A percentile compares a stretch with the other conserved stretches of the same genome.
These are phyloP conservation scores for Miscanthus sacchariflorus DNA, from an alignment of 202 grass and related monocot species.

Conservation along the genomic window DNA sequence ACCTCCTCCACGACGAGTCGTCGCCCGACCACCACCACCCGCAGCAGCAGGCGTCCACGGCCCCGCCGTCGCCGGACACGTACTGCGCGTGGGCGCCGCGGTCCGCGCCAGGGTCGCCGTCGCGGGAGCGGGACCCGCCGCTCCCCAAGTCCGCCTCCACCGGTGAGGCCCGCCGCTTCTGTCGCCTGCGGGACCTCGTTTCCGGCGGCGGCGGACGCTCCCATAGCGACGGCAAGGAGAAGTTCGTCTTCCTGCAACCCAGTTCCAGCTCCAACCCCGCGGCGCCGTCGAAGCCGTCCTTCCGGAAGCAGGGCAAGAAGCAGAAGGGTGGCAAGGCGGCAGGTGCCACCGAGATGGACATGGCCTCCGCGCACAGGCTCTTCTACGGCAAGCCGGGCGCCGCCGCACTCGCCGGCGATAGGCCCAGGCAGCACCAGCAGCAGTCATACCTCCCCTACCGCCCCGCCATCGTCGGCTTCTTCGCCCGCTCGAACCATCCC, in stretches of 20 bases:
- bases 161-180: slow-evolving; percentile 42
- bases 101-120: slow-evolving; percentile 49
- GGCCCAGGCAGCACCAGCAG: slow-evolving; percentile 36
- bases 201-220: slow-evolving; percentile 40
- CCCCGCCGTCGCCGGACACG: slow-evolving; percentile 37
- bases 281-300: too few relatives aligned
- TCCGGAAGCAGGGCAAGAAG: slow-evolving; percentile 9
- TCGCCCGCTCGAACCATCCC: slow-evolving; percentile 60
- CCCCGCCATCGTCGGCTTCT: slow-evolving; percentile 54
- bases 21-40: too few relatives aligned
- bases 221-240: slow-evolving; percentile 83
- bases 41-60: slow-evolving; percentile 2
- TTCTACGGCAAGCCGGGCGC: slow-evolving; percentile 58
- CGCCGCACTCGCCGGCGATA: background rate
- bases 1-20: background rate
- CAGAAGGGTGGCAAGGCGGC: background rate
- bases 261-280: too few relatives aligned
- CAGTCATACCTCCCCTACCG: slow-evolving; percentile 73
- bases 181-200: slow-evolving; percentile 62
- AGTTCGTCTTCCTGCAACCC: slow-evolving; percentile 70
- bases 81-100: slow-evolving; percentile 67
- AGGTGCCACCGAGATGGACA: slow-evolving; percentile 41
- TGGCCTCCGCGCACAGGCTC: slow-evolving; percentile 64
- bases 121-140: background rate
- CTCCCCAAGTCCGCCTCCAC: slow-evolving; percentile 75